Percentiles rank a stretch among this genome's conserved stretches.
Evolutionary conservation across 1,139 yeast genomes (phyloP).

Genomic region (Meyerozyma elateridarum): DNA sequence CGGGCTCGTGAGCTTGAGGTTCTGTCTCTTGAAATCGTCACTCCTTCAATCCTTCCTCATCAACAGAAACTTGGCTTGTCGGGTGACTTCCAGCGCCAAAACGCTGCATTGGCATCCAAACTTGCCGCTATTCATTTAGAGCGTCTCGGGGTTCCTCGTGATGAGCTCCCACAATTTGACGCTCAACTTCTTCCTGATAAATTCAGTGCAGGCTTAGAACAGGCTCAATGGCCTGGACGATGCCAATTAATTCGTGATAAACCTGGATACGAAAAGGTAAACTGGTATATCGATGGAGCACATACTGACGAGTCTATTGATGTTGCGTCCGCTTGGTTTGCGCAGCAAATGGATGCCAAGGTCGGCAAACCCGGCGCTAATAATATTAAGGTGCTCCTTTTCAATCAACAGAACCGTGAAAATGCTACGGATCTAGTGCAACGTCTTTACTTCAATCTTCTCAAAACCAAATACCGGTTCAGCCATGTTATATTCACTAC

Average conservation of each 20-base stretch:
- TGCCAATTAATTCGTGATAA: conserved; percentile 65
- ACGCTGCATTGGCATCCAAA: conserved; percentile 86
- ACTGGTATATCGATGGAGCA: conserved; percentile 93
- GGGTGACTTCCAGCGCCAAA: conserved; percentile 79
- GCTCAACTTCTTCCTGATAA: conserved; percentile 47
- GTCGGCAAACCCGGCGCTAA: conserved; percentile 8
- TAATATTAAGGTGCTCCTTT: conserved; percentile 50
- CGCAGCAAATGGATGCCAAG: conserved; percentile 23
- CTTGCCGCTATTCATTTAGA: conserved; percentile 61
- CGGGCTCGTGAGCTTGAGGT: conserved; percentile 65
- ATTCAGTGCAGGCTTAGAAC: conserved; percentile 60
- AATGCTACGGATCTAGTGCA: conserved; percentile 63
- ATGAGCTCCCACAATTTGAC: conserved; percentile 22
- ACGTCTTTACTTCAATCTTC: conserved; percentile 43
- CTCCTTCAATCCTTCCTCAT: conserved; percentile 21
- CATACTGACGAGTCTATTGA: conserved; percentile 85
- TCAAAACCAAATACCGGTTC: conserved; percentile 35
- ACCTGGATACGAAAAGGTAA: conserved; percentile 39
- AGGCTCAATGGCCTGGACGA: conserved; percentile 89
- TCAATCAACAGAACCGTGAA: conserved; percentile 91
- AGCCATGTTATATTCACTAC: conserved; percentile 84
- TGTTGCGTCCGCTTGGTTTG: conserved; percentile 81
- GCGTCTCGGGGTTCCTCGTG: conserved; percentile 35
- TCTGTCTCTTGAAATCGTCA: conserved; percentile 48
- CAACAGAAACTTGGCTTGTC: conserved; percentile 65